Base-by-base conservation (phyloP, 768 basidiomycete genomes). In the Amanita inopinata region DNA sequence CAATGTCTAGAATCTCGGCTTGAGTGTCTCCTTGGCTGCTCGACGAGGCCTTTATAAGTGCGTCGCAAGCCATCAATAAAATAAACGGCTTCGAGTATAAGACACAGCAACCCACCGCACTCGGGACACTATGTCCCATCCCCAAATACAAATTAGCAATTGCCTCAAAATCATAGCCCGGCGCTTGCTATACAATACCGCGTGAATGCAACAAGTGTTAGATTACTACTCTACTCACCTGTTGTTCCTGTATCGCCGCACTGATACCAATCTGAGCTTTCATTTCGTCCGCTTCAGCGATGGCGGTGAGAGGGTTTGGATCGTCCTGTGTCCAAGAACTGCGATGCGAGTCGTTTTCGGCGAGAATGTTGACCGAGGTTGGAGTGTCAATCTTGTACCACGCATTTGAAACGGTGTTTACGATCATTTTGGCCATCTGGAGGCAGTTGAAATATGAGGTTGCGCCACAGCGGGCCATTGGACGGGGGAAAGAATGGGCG, bases 311-410 rank as follows among this genome's bases (percentile, higher is more conserved):
- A 4, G 43, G n/a, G 8, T 20, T 12, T n/a, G 27, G 35, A n/a
- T 44, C 43, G 7, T n/a, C 43, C 3, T 44, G 18, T 22, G n/a
- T 37, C 43, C 43, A 37, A 6, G 43, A 19, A 12, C 19, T 17
- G 6, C 43, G 43, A 3, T 18, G 33, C 8, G 24, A 28, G 27
- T 44, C 43, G 1, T 10, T 36, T n/a, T 23, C 27, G 5, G 28
- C 25, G 24, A 37, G 14, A 19, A 32, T 37, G 20, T 44, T 37
- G n/a, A 37, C 34, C 6, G 43, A 44, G 5, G 43, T 30, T 20
- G 35, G 34, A 1, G 18, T 44, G 33, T 44, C 43, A 18, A 44
- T 31, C 14, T 44, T 44, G 3, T 19, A 3, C 43, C 43, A 44
- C 5, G 43, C 43, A 19, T 37, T 35, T 27, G 25, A 30, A 25